Evolutionary conservation across 2,329 filamentous ascomycete species (phyloP), one percentile per base, ranked within the genome.

Genomic region (Trichoderma sp.): DNA sequence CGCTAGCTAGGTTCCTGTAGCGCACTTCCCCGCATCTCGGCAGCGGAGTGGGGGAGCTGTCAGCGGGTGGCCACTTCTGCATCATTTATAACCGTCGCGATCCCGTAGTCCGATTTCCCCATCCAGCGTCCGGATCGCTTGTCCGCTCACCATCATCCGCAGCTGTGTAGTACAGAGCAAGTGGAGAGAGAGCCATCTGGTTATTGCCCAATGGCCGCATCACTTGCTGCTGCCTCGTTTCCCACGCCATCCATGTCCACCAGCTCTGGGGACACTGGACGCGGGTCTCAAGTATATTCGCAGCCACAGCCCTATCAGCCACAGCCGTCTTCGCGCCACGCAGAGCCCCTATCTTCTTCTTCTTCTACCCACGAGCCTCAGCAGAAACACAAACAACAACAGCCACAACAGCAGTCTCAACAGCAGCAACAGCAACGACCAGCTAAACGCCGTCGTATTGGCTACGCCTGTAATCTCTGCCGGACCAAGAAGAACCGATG

Each of bases 401-500:
- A 55, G 14, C 10, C 31, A 1, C 49, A 64, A 1, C 62, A 65
- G 3, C 62, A 66, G 31, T 10, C 6, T 8, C 49, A 64, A 1
- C 49, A 56, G 2, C 62, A 65, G 3, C 62, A 66, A 27, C 62
- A 65, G 8, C 62, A 65, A 14, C 63, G 53, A 10, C 63, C 63
- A 0, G 24, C 63, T 5, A 66, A 66, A 21, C 63, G 63, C 2
- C 63, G 63, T 19, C 63, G 63, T 5, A 66, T 66, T 29, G 63
- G 63, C 16, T 66, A 66, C 58, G 63, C 63, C 4, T 66, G 63
- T 11, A 66, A 66, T n/a, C 63, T 66, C 37, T 66, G 53, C 1
- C 53, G 63, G n/a, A 58, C 63, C 27, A 66, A 66, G 10, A 66
- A 66, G 53, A 66, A 66, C 40, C 63, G 63, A 19, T 66, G 63